These are phyloP conservation scores for Oligophagozyma castellii DNA, from an alignment of 1,139 yeast species.

Conservation along the genomic window DNA sequence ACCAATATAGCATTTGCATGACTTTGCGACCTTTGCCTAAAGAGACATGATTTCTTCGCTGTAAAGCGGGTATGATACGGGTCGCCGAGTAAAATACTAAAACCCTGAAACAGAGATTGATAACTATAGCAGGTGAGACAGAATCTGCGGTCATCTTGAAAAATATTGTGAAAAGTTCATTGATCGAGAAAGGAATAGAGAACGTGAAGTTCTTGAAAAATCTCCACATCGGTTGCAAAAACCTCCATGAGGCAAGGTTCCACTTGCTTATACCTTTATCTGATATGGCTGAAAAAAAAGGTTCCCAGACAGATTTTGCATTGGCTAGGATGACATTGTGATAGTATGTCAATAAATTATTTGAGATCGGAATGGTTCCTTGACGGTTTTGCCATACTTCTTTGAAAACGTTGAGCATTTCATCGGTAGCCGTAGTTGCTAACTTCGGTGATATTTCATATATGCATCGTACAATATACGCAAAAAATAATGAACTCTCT, in stretches of 20 bases:
- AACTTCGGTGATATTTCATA: constrained; percentile 83
- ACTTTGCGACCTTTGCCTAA: constrained; percentile 27
- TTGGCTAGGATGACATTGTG: constrained; percentile 15
- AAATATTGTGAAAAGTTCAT: constrained; percentile 38
- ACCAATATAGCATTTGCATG: constrained; percentile 60
- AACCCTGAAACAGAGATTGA: constrained; percentile 73
- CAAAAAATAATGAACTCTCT: constrained; percentile 74
- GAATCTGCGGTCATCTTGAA: constrained; percentile 61
- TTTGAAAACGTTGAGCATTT: constrained; percentile 26
- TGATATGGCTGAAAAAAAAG: constrained; percentile 12
- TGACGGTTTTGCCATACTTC: constrained; percentile 26
- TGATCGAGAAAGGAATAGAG: constrained; percentile 31
- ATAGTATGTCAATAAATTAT: constrained; percentile 17
- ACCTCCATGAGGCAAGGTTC: constrained; percentile 9
- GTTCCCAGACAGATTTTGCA: constrained; percentile 17
- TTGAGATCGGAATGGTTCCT: constrained; percentile 17
- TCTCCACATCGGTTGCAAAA: constrained; percentile 29
- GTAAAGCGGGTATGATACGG: constrained; percentile 75
- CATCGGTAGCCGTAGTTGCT: constrained; percentile 32
- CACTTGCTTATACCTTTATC: constrained; percentile 3
- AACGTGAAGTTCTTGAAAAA: constrained; percentile 33
- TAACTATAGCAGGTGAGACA: constrained; percentile 66
- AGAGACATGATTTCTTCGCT: constrained; percentile 22
- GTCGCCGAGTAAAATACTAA: constrained; percentile 88
- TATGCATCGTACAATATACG: constrained; percentile 83